Evolutionary conservation across 352 stramenopile genomes (phyloP), one percentile per base, ranked within the genome.

Genomic region (Globisporangium okanoganense): DNA sequence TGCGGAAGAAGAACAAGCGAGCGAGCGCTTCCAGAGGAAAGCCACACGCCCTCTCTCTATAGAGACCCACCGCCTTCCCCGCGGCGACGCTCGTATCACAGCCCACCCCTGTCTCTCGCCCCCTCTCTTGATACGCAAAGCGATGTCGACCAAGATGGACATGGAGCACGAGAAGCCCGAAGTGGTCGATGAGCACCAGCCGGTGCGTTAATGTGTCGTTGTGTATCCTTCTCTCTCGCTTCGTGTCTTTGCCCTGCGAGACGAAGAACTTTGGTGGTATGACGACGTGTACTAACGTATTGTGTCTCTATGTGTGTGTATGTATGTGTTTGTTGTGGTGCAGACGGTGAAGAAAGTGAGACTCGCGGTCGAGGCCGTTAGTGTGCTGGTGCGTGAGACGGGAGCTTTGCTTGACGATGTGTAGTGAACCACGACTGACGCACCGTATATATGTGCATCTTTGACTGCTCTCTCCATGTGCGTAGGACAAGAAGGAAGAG

Each of bases 81-180:
- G 8, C 48, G 18, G n/a, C 20, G 16, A 41, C 41, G 4, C 40
- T 33, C 24, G 6, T 47, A 60, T 16, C 45, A 13, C 29, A 52
- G 25, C 33, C 33, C 38, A 18, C 40, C 6, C 10, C 6, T 14
- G 13, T 27, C n/a, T 10, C 31, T 44, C 27, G 4, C 6, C 29
- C 6, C 29, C 3, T 33, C 29, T 10, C 6, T 36, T 24, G 16
- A 24, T 25, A n/a, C 31, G 13, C 29, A 18, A 27, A 33, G 24
- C 53, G n/a, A 92, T 92, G 82, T 78, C 82, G 58, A 87, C 75
- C 44, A 85, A 87, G 67, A 70, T 84, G 58, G 79, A 81, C 51
- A 68, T 86, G 59, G 79, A 75, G 36, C 82, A 88, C 76, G 82
- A 92, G 65, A 92, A 92, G 71, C 82, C 82, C 27, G 75, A 87